Evolutionary conservation across 345 rosid species (phyloP).

Genomic region (Trapa bicornis): DNA sequence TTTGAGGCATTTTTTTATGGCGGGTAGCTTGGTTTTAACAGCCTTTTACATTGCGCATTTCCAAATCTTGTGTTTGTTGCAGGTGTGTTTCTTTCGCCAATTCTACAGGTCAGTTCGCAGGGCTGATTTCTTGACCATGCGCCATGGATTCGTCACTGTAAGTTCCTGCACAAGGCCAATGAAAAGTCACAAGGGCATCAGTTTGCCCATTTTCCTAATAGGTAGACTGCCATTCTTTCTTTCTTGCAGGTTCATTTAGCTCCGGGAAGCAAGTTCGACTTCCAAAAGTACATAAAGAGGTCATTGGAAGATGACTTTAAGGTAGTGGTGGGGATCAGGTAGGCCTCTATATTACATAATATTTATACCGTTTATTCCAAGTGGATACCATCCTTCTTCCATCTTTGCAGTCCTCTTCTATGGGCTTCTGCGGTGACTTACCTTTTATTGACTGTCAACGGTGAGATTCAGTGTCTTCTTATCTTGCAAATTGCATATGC

Average conservation of each 20-base stretch:
- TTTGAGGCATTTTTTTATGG: background rate
- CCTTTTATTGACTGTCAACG: slow-evolving; percentile 64
- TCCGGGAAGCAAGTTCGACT: slow-evolving; percentile 74
- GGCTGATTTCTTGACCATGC: slow-evolving; percentile 77
- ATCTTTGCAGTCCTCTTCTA: slow-evolving; percentile 47
- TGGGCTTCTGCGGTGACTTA: slow-evolving; percentile 72
- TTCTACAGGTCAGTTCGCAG: slow-evolving; percentile 62
- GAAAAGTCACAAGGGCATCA: background rate
- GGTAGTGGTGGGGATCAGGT: slow-evolving; percentile 91
- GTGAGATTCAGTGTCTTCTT: slow-evolving; percentile 22
- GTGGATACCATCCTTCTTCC: background rate
- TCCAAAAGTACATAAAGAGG: slow-evolving; percentile 80
- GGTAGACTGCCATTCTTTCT: background rate
- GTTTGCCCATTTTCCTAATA: background rate
- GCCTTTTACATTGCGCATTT: background rate
- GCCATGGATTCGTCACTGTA: slow-evolving; percentile 81
- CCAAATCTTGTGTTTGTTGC: slow-evolving; percentile 5
- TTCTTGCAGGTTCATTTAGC: slow-evolving; percentile 70
- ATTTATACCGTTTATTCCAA: background rate
- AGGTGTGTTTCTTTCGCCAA: slow-evolving; percentile 83
- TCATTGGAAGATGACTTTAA: slow-evolving; percentile 94
- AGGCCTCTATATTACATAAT: slow-evolving; percentile 2
- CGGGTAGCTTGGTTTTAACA: background rate
- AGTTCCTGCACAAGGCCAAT: slow-evolving; percentile 15
- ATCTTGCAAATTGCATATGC: too few species aligned